Conservation (phyloP, 2,329 filamentous ascomycete genomes). For the Ceratocystis diversiconidia region DNA sequence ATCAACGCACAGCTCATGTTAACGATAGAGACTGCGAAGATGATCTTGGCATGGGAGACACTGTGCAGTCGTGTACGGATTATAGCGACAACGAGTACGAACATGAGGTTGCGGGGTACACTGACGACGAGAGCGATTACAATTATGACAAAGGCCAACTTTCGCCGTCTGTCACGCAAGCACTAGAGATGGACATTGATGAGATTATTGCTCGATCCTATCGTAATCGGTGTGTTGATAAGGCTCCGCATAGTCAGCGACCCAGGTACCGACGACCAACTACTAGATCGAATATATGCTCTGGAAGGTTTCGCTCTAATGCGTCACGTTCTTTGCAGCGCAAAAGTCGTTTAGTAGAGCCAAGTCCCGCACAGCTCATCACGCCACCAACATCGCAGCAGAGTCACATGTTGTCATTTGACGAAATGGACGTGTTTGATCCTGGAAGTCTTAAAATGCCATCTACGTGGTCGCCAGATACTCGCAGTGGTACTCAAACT, state of each 20-base stretch:
- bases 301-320: background rate
- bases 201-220: conserved; percentile 12
- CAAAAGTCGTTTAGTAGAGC: background rate
- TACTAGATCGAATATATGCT: background rate
- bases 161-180: conserved; percentile 12
- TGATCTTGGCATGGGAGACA: background rate
- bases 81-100: conserved; percentile 7
- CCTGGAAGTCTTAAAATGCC: background rate
- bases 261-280: background rate
- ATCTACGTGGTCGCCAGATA: background rate
- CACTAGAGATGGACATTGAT: conserved; percentile 15
- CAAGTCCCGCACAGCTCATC: background rate
- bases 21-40: background rate
- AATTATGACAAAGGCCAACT: background rate
- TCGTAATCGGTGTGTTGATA: background rate
- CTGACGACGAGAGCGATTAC: background rate
- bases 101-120: background rate
- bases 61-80: background rate
- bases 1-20: background rate
- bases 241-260: background rate
- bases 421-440: conserved; percentile 8
- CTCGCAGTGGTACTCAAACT: background rate
- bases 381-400: conserved; percentile 12
- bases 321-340: background rate
- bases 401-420: background rate